A percentile compares a stretch with the other conserved stretches of the same genome.
Evolutionary conservation across 163 green algal species (phyloP).

Genomic region (Chloroidium sp.): DNA sequence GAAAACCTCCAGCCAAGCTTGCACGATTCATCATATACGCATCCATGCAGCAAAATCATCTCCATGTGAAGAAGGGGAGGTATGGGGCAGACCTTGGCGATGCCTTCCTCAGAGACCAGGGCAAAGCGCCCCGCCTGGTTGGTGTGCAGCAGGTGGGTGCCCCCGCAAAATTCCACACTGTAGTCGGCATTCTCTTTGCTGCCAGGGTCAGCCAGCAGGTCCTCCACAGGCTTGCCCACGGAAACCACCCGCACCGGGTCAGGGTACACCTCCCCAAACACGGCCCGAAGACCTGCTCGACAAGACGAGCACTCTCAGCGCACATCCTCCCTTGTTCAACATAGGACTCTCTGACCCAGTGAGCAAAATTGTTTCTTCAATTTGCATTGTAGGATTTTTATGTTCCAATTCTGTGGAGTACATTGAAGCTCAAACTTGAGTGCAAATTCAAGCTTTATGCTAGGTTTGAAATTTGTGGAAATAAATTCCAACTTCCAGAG

Average conservation of each 20-base stretch:
- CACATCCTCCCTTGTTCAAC: no score
- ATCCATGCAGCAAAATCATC: neutral
- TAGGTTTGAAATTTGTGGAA: no score
- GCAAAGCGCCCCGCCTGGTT: constrained; percentile 74
- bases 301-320: no score
- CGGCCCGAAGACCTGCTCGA: constrained; percentile 65
- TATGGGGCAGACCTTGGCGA: constrained; percentile 70
- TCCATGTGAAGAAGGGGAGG: neutral
- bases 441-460: no score
- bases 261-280: constrained; percentile 97
- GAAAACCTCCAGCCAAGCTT: neutral
- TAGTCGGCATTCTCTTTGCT: constrained; percentile 49
- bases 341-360: no score
- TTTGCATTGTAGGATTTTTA: no score
- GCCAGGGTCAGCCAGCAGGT: constrained; percentile 72
- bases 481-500: no score
- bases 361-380: no score
- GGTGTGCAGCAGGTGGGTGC: constrained; percentile 89
- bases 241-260: constrained; percentile 95
- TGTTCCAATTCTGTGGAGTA: no score
- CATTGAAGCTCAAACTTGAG: no score
- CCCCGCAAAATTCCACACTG: constrained; percentile 95
- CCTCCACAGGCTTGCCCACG: constrained; percentile 75
- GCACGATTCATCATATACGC: neutral
- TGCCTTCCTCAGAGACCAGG: constrained; percentile 90